A percentile compares a stretch with the other conserved stretches of the same genome.
Conservation (phyloP, 495 filamentous ascomycete genomes). For the Pseudotulostoma volvatum region DNA sequence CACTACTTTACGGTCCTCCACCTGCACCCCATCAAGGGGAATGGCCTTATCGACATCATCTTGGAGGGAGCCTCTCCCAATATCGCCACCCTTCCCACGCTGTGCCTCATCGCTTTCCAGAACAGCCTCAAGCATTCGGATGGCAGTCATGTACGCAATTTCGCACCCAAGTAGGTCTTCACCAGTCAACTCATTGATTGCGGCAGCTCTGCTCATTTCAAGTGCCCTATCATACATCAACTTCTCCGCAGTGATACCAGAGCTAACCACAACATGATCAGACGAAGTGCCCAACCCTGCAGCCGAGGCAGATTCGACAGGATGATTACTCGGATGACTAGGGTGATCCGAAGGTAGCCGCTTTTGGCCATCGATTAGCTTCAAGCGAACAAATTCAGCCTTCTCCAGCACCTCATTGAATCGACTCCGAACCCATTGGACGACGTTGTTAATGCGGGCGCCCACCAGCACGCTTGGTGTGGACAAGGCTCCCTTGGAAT, state of each 20-base stretch:
- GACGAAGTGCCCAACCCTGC: conserved; percentile 35
- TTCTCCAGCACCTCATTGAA: conserved; percentile 97
- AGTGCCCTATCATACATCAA: conserved; percentile 95
- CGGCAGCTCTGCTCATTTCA: conserved; percentile 88
- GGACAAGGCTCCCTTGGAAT: conserved; percentile 25
- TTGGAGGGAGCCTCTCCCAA: conserved; percentile 11
- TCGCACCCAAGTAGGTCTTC: conserved; percentile 82
- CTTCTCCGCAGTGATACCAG: conserved; percentile 82
- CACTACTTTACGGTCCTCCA: conserved; percentile 56
- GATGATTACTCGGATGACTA: conserved; percentile 65
- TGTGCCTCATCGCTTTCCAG: conserved; percentile 65
- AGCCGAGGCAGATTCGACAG: conserved; percentile 31
- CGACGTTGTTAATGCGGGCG: conserved; percentile 72
- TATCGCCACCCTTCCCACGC: conserved; percentile 16
- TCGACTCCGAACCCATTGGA: conserved; percentile 83
- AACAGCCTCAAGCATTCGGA: conserved; percentile 85
- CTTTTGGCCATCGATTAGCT: conserved; percentile 73
- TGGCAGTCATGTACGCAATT: conserved; percentile 80
- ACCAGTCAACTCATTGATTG: conserved; percentile 86
- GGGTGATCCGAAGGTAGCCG: conserved; percentile 71
- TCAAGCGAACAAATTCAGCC: conserved; percentile 75
- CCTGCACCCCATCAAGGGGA: conserved; percentile 39
- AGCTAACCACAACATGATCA: conserved; percentile 47
- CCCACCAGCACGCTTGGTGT: conserved; percentile 38
- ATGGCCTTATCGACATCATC: conserved; percentile 25